Evolutionary conservation across 202 grass and related monocot species (phyloP), one percentile per base, ranked within the genome.

Genomic region (Musa balbisiana): DNA sequence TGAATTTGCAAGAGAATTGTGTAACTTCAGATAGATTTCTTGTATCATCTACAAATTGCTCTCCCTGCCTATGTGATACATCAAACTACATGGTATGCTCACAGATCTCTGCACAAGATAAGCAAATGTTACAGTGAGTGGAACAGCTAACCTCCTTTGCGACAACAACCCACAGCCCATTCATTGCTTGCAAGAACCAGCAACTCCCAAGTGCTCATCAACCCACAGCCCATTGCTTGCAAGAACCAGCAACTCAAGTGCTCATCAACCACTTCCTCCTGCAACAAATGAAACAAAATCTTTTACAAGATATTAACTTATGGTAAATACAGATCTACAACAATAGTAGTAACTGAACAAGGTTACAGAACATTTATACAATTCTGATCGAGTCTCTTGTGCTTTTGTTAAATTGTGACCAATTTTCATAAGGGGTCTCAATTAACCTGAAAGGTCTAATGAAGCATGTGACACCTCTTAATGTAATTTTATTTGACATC

Each of bases 191-290:
- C 93, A 54, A 97, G 90, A 80, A 97, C 90, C 80, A 97, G 72
- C 55, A 87, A 88, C 73, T 92, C 33, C 33, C 93, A 75, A 97
- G 70, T 92, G 82, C 55, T 70, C 84, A 82, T 87, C 93, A 85
- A 92, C 93, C 93, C 93, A 97, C 75, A 97, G 83, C 49, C 93
- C 90, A 69, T 97, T 90, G 71, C 85, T 97, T 58, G 93, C 93
- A 54, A 97, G 90, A 80, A 97, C 90, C 80, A 97, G 72, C 62
- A 87, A 88, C 73, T 92, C 33, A 75, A 97, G 70, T 92, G 82
- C 55, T 70, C 84, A 82, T 87, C 51, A 24, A 97, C 43, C 29
- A 74, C 59, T 83, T 92, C 84, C 79, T 89, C 90, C 93, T 97
- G 83, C 50, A 2, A 69, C 25, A 11, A 67, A 33, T 16, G 4